Percentiles rank a stretch among this genome's conserved stretches.
Conservation (phyloP, 768 basidiomycete species). For the Auriscalpium orientale region DNA sequence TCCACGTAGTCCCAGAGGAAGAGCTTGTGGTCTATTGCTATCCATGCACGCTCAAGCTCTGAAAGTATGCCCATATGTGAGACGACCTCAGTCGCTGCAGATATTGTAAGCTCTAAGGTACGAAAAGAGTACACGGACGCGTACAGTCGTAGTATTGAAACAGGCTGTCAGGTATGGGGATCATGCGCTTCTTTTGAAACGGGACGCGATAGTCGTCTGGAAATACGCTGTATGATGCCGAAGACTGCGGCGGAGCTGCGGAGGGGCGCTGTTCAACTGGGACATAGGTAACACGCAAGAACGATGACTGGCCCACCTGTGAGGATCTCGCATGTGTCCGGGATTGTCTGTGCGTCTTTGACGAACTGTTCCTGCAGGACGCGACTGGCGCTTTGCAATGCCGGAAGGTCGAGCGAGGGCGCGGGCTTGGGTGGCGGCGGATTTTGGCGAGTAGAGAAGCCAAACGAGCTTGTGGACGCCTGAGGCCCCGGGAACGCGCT, state of each 20-base stretch:
- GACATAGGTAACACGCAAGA: not conserved
- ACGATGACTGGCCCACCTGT: conserved; percentile 37
- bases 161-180: conserved; percentile 70
- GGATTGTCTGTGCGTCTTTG: conserved; percentile 68
- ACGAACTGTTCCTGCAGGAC: conserved; percentile 60
- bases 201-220: conserved; percentile 73
- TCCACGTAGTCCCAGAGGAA: conserved; percentile 96
- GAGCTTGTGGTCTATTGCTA: conserved; percentile 88
- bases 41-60: conserved; percentile 92
- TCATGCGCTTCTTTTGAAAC: conserved; percentile 69
- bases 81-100: conserved; percentile 54
- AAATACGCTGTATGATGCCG: conserved; percentile 72
- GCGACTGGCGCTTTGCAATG: conserved; percentile 58
- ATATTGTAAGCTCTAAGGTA: conserved; percentile 9
- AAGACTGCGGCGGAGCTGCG: conserved; percentile 56
- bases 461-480: not conserved
- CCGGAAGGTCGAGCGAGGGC: conserved; percentile 45
- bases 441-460: not conserved
- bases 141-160: conserved; percentile 74
- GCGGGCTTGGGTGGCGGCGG: conserved; percentile 11
- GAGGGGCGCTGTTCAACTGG: not conserved
- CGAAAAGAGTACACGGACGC: not conserved
- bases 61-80: conserved; percentile 88
- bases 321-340: conserved; percentile 67
- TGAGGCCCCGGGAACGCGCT: not conserved